A percentile compares a stretch with the other conserved stretches of the same genome.
Conservation (phyloP, 1,139 yeast species). For the Wickerhamiella pararugosa region DNA sequence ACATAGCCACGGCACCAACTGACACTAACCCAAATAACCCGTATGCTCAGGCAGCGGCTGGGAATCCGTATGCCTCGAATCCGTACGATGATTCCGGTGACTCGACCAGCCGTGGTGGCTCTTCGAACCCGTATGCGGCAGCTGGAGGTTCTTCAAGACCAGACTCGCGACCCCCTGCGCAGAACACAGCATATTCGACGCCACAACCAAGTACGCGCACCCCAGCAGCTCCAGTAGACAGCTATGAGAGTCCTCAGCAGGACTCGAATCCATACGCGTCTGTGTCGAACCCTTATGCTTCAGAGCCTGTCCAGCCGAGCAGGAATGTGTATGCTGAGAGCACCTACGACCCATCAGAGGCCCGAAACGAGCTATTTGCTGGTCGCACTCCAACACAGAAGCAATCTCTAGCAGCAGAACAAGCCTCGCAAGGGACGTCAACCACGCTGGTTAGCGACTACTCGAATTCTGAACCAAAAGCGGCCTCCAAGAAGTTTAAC, state of each 20-base stretch:
- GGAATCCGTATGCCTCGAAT: slow-evolving; percentile 5
- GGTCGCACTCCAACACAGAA: slow-evolving; percentile 14
- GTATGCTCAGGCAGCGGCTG: slow-evolving; percentile 3
- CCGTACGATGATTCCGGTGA: slow-evolving; percentile 9
- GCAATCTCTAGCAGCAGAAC: background rate
- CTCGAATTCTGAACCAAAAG: no score
- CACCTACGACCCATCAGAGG: slow-evolving; percentile 13
- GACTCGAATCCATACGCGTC: no score
- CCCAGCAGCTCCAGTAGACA: no score
- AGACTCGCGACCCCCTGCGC: no score
- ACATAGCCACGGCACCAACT: background rate
- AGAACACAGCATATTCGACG: no score
- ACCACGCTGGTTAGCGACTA: no score
- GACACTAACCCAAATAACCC: slow-evolving; percentile 1
- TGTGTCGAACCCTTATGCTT: no score
- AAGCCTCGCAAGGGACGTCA: background rate
- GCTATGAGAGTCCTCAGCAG: no score
- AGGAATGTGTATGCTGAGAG: slow-evolving; percentile 4
- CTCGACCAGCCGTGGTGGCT: slow-evolving; percentile 36
- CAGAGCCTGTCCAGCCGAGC: slow-evolving; percentile 7
- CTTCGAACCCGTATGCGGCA: slow-evolving; percentile 34
- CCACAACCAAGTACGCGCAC: no score
- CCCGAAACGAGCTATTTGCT: slow-evolving; percentile 20
- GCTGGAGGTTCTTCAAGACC: slow-evolving; percentile 8
- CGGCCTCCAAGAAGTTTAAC: background rate